These are phyloP conservation scores for Populus tremula DNA, from an alignment of 345 rosid genomes.

Conservation along the genomic window DNA sequence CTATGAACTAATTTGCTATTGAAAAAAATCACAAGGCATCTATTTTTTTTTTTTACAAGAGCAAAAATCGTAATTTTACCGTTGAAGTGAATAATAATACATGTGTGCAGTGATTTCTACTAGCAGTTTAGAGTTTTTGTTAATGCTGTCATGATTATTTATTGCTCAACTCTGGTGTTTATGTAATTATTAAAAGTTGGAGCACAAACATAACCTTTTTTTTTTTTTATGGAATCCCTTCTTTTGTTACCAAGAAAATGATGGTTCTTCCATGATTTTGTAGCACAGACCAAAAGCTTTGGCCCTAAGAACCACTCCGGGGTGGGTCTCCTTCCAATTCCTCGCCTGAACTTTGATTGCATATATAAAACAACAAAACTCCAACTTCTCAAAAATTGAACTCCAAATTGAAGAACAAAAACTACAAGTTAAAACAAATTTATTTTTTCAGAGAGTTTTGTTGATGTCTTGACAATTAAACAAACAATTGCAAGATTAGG, in stretches of 20 bases:
- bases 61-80: no score
- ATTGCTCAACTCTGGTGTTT: conserved; percentile 8
- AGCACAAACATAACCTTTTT: background rate
- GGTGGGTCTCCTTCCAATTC: background rate
- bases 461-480: background rate
- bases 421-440: background rate
- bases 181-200: conserved; percentile 20
- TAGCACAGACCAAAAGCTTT: conserved; percentile 2
- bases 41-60: no score
- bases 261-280: background rate
- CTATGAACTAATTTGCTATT: no score
- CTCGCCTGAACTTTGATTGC: background rate
- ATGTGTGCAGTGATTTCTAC: no score
- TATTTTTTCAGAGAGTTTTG: background rate
- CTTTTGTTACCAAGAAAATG: conserved; percentile 16
- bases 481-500: conserved; percentile 2
- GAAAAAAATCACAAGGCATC: no score
- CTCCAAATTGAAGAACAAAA: background rate
- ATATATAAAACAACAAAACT: background rate
- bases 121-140: no score
- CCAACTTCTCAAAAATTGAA: background rate
- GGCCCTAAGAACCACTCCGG: background rate
- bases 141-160: background rate
- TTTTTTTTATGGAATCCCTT: background rate
- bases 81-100: no score